Evolutionary conservation across 2,329 filamentous ascomycete genomes (phyloP), one percentile per base, ranked within the genome.

Genomic region (Alternaria brassicae): DNA sequence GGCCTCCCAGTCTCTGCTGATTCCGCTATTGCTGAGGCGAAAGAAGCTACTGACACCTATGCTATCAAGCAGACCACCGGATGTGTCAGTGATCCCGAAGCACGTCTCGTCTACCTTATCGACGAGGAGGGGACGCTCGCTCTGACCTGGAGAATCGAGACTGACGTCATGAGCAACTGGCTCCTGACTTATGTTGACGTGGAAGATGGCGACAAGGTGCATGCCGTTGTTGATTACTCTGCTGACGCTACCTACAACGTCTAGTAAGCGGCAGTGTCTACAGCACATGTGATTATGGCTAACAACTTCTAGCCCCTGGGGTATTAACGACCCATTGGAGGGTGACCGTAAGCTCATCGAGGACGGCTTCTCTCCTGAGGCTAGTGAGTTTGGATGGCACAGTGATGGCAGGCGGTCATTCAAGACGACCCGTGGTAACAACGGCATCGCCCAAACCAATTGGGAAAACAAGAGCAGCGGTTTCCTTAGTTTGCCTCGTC

Each of bases 121-220:
- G 83, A 81, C 58, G 69, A 77, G 0, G 80, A 85, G 39, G 80
- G 80, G 45, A 75, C 68, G 2, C 77, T 88, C 4, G 79, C 78
- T 6, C 77, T 87, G 19, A 78, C 83, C 0, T 88, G 85, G 86
- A 78, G 85, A 68, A 78, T 88, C 10, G 85, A 88, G 79, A 88
- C 85, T 2, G 84, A 88, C 56, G 73, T 86, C 39, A 59, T 79
- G 8, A 80, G 83, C 60, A 85, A 87, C 75, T 88, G 85, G 85
- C 80, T 88, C n/a, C 72, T 86, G 40, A 83, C 83, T 2, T 88
- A 88, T 65, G 81, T 87, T 30, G 82, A 87, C 51, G 83, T 84
- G 4, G 71, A 73, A 4, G 78, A 78, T 51, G 81, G 80, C 30
- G 77, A 80, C 19, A 72, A 83, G 45, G 68, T 88, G 8, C 77